phyloP scores from a whole-genome alignment of 257 asterid genomes.

The Solanum clarkiae region DNA sequence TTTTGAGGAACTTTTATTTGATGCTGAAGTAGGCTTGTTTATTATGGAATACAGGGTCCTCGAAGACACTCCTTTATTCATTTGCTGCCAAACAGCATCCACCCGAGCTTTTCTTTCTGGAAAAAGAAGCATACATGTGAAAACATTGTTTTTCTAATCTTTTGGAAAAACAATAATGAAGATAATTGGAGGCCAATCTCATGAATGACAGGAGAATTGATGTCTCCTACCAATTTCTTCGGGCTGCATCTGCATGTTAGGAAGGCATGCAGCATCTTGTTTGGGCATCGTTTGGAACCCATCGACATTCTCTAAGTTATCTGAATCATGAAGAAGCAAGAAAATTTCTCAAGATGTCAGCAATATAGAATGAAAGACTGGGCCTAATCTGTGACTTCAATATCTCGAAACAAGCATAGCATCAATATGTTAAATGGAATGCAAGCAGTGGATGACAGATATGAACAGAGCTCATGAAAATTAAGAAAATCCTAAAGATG shows the following conservation, averaged over 20 bases:
- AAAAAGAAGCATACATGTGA: not conserved
- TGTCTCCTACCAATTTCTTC: slow-evolving; percentile 21
- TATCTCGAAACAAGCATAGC: not conserved
- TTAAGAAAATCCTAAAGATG: not conserved
- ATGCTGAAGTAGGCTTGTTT: slow-evolving; percentile 20
- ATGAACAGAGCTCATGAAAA: not conserved
- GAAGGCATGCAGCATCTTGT: slow-evolving; percentile 9
- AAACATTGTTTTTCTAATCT: not conserved
- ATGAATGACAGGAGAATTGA: not conserved
- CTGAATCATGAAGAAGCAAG: not conserved
- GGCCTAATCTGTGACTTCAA: not conserved
- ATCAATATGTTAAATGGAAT: not conserved
- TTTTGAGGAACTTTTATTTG: slow-evolving; percentile 23
- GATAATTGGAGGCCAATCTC: not conserved
- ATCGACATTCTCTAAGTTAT: not conserved
- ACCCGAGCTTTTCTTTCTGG: slow-evolving; percentile 77
- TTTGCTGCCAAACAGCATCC: slow-evolving; percentile 85
- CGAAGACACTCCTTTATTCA: slow-evolving; percentile 75
- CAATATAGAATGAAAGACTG: not conserved
- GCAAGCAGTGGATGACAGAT: not conserved
- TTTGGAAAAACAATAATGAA: not conserved
- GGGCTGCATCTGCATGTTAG: slow-evolving; percentile 2
- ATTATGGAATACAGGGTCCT: slow-evolving; percentile 47
- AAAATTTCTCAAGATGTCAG: not conserved
- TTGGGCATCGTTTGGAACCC: slow-evolving; percentile 1